Conservation (phyloP, 306 rosid species). For the Nissolia schottii region DNA sequence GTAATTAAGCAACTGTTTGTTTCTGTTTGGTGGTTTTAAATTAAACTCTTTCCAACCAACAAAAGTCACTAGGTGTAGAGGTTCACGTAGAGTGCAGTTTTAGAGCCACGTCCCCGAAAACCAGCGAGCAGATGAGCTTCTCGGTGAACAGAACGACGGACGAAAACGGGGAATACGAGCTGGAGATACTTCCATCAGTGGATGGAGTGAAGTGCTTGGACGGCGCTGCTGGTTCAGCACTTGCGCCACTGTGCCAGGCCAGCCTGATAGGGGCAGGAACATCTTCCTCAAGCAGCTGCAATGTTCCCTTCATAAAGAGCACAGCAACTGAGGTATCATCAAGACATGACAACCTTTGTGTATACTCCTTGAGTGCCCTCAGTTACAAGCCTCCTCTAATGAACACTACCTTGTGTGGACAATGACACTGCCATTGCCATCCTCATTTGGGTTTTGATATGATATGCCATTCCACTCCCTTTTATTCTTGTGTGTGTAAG, state of each 20-base stretch:
- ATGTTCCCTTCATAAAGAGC: slow-evolving; percentile 40
- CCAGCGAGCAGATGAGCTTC: slow-evolving; percentile 41
- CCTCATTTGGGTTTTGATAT: too few species aligned
- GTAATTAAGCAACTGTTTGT: too few species aligned
- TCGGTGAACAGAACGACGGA: slow-evolving; percentile 60
- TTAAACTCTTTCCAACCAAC: not conserved
- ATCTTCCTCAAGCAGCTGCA: slow-evolving; percentile 45
- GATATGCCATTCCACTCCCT: slow-evolving; percentile 33
- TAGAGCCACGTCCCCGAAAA: slow-evolving; percentile 45
- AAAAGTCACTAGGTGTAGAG: slow-evolving; percentile 75
- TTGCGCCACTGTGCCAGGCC: slow-evolving; percentile 59
- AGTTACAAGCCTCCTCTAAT: slow-evolving; percentile 51
- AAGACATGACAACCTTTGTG: slow-evolving; percentile 56
- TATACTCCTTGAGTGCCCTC: slow-evolving; percentile 53
- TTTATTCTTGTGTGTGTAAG: too few species aligned
- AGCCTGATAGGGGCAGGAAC: slow-evolving; percentile 40
- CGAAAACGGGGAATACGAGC: slow-evolving; percentile 47
- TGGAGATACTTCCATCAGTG: slow-evolving; percentile 59
- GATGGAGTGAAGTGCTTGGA: slow-evolving; percentile 55
- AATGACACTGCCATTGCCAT: slow-evolving; percentile 15
- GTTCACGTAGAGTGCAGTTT: slow-evolving; percentile 69
- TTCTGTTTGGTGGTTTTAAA: too few species aligned
- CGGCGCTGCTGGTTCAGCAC: slow-evolving; percentile 38
- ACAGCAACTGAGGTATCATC: slow-evolving; percentile 47
- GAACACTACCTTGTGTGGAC: slow-evolving; percentile 45